Percentiles rank a stretch among this genome's conserved stretches.
Evolutionary conservation across 169 alveolate species (phyloP).

Genomic region (Plasmodium vivax): DNA sequence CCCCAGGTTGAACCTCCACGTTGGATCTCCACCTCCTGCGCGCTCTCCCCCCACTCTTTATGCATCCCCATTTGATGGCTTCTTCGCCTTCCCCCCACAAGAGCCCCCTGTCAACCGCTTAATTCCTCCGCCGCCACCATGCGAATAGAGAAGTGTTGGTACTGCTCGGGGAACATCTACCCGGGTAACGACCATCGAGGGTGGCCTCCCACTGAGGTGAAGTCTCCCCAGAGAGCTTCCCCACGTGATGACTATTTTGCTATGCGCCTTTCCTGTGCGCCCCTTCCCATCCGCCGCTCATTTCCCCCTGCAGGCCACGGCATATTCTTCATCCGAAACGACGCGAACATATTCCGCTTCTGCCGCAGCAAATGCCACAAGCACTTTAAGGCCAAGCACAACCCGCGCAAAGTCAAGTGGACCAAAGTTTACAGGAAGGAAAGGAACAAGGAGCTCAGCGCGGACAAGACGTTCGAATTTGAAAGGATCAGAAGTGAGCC

Average conservation of each 20-base stretch:
- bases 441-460: slow-evolving; percentile 95
- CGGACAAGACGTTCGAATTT: slow-evolving; percentile 95
- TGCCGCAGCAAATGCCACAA: slow-evolving; percentile 98
- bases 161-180: slow-evolving; percentile 95
- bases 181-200: slow-evolving; percentile 88
- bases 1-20: too few relatives aligned
- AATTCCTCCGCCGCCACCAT: slow-evolving; percentile 69
- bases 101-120: background rate
- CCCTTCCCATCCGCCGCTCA: too few relatives aligned
- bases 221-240: background rate
- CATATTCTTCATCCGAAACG: slow-evolving; percentile 97
- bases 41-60: too few relatives aligned
- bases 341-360: slow-evolving; percentile 97
- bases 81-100: too few relatives aligned
- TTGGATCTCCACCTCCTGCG: too few relatives aligned
- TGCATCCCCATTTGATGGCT: too few relatives aligned
- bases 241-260: background rate
- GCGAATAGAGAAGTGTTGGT: slow-evolving; percentile 98
- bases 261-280: background rate
- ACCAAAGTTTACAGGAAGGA: slow-evolving; percentile 98
- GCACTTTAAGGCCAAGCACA: slow-evolving; percentile 98
- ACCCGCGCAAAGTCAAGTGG: slow-evolving; percentile 99
- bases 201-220: background rate
- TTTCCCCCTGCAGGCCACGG: slow-evolving; percentile 94
- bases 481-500: slow-evolving; percentile 97